Evolutionary conservation across 2,329 filamentous ascomycete genomes (phyloP).

Genomic region (Coniella lustricola): DNA sequence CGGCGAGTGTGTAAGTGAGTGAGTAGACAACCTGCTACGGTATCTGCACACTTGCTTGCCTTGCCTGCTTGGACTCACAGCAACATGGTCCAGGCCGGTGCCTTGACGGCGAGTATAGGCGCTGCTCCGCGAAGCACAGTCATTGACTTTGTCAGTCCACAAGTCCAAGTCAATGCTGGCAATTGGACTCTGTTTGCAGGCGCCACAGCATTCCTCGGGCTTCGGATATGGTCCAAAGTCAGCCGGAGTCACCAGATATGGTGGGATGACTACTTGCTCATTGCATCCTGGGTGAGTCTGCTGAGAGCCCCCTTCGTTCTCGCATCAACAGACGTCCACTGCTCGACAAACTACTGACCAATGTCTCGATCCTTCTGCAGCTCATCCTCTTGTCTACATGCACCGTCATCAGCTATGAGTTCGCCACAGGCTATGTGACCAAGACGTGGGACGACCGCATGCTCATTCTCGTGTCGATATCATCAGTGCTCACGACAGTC

Average conservation of each 20-base stretch:
- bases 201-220: conserved; percentile 17
- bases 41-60: background rate
- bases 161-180: conserved; percentile 15
- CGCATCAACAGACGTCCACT: background rate
- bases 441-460: conserved; percentile 43
- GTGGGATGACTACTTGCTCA: conserved; percentile 20
- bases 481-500: conserved; percentile 31
- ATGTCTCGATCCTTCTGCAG: too few relatives aligned
- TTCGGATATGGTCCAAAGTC: conserved; percentile 17
- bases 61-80: background rate
- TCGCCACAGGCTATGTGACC: conserved; percentile 42
- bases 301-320: background rate
- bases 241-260: conserved; percentile 10
- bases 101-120: background rate
- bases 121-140: background rate
- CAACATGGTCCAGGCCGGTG: background rate
- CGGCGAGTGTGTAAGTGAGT: too few relatives aligned
- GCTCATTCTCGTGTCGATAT: conserved; percentile 44
- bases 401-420: conserved; percentile 38
- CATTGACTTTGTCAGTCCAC: conserved; percentile 12
- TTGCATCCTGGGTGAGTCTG: conserved; percentile 17
- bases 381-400: conserved; percentile 36
- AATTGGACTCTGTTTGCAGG: conserved; percentile 18
- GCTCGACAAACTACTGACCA: too few relatives aligned
- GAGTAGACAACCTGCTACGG: too few relatives aligned